A percentile compares a stretch with the other conserved stretches of the same genome.
Evolutionary conservation across 2,329 filamentous ascomycete genomes (phyloP).

Genomic region (Didymella lethalis): DNA sequence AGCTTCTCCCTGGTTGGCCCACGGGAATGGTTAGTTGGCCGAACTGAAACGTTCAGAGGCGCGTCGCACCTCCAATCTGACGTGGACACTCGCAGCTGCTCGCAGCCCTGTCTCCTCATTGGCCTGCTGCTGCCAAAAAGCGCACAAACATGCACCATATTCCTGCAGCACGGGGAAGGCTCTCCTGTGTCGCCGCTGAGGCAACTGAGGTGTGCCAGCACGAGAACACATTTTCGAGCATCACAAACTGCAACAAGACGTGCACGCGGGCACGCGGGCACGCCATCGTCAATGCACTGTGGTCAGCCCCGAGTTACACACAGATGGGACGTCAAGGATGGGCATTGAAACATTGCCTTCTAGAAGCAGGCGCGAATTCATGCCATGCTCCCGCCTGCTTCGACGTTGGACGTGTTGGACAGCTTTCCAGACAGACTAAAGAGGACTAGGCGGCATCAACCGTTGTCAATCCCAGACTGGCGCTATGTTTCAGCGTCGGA

Average conservation of each 20-base stretch:
- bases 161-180: conserved; percentile 4
- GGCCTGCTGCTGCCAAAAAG: conserved; percentile 9
- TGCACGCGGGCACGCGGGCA: neutral
- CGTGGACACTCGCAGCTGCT: conserved; percentile 33
- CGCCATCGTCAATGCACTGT: neutral
- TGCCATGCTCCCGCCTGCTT: conserved; percentile 18
- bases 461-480: conserved; percentile 33
- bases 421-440: conserved; percentile 15
- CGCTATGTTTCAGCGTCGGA: conserved; percentile 39
- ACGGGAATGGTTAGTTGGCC: conserved; percentile 16
- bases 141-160: neutral
- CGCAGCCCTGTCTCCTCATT: conserved; percentile 21
- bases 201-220: conserved; percentile 7
- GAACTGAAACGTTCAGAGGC: conserved; percentile 43
- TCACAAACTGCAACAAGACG: neutral
- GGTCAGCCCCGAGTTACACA: neutral
- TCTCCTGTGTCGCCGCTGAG: neutral
- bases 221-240: conserved; percentile 11
- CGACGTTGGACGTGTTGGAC: conserved; percentile 1
- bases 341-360: conserved; percentile 25
- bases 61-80: conserved; percentile 41
- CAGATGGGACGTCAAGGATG: conserved; percentile 4
- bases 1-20: conserved; percentile 34
- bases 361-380: conserved; percentile 17
- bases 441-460: conserved; percentile 24